These are phyloP conservation scores for Peziza echinospora DNA, from an alignment of 495 filamentous ascomycete species.

Conservation along the genomic window DNA sequence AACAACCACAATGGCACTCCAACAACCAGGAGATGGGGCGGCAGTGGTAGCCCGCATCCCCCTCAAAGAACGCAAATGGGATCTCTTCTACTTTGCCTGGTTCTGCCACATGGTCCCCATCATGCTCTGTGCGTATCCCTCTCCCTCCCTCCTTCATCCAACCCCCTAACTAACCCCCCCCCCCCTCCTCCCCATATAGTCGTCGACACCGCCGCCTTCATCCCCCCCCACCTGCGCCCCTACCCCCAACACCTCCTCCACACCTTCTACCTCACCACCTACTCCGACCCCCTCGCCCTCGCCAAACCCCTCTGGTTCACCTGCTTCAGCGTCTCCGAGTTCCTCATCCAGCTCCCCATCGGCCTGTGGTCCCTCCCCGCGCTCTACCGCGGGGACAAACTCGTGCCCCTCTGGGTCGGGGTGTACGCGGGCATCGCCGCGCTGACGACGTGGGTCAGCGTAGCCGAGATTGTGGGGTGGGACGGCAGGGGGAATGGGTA, in stretches of 20 bases:
- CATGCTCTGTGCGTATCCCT: not conserved
- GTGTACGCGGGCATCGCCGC: not conserved
- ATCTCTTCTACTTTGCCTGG: not conserved
- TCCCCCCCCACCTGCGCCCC: not conserved
- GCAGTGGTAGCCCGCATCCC: too few relatives aligned
- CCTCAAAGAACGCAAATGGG: not conserved
- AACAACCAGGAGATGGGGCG: too few relatives aligned
- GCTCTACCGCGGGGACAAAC: not conserved
- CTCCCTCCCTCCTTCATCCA: not conserved
- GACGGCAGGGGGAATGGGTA: too few relatives aligned
- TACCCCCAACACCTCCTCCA: not conserved
- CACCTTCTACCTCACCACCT: not conserved
- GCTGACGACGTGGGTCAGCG: not conserved
- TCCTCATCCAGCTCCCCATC: not conserved
- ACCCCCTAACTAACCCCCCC: not conserved
- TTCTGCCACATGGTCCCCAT: not conserved
- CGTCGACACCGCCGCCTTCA: not conserved
- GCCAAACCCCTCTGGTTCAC: not conserved
- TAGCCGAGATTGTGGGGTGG: not conserved
- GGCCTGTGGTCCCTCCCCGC: not conserved
- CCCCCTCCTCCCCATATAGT: not conserved
- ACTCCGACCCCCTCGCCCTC: not conserved
- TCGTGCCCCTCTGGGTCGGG: not conserved
- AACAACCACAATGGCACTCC: too few relatives aligned
- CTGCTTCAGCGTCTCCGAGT: not conserved